Percentiles rank a stretch among this genome's conserved stretches.
phyloP scores from a whole-genome alignment of 768 basidiomycete genomes.

The Tulasnella sp. region DNA sequence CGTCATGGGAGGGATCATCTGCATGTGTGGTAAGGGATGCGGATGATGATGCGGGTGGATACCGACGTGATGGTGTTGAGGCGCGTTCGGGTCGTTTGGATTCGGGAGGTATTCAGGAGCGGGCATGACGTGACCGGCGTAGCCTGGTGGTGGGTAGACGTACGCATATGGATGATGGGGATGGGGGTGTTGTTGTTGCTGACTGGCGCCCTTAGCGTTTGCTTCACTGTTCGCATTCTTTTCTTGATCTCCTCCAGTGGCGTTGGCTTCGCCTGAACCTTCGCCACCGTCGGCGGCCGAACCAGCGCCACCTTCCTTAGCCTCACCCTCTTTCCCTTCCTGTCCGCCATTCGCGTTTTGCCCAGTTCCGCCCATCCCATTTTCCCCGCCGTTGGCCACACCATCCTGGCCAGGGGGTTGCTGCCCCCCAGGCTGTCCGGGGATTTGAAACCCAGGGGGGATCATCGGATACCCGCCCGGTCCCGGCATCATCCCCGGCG shows the following conservation, averaged over 20 bases:
- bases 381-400: neutral
- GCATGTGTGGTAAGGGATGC: conserved; percentile 9
- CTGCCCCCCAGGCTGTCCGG: neutral
- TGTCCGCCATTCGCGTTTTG: neutral
- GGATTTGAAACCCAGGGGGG: conserved; percentile 8
- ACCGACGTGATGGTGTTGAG: neutral
- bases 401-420: neutral
- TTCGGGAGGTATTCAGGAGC: conserved; percentile 10
- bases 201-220: neutral
- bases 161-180: conserved; percentile 9
- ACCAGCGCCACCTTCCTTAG: neutral
- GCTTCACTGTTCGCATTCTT: no score
- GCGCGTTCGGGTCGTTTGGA: conserved; percentile 8
- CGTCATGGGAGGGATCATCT: neutral
- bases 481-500: conserved; percentile 12
- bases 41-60: neutral
- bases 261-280: neutral
- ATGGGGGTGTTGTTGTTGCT: conserved; percentile 1
- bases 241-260: neutral
- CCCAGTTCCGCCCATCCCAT: neutral
- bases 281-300: neutral
- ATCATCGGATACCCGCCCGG: conserved; percentile 7
- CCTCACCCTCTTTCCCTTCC: conserved; percentile 1
- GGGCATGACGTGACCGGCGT: conserved; percentile 9
- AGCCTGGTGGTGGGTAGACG: conserved; percentile 8